Evolutionary conservation across 2,329 filamentous ascomycete species (phyloP), one percentile per base, ranked within the genome.

Genomic region (Cladobotryum mycophilum): DNA sequence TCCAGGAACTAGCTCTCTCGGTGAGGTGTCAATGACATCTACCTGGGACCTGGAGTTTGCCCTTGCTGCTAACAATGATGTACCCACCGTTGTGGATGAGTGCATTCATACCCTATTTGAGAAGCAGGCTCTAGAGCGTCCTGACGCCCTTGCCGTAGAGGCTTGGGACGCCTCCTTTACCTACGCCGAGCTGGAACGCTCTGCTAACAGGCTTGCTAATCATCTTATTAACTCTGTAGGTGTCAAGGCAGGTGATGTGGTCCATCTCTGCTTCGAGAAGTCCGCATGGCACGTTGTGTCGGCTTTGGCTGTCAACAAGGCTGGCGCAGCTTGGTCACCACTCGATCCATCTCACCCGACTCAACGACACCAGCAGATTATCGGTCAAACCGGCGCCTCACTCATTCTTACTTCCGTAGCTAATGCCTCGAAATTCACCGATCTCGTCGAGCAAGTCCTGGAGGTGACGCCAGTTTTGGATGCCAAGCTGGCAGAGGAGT

Each of bases 221-320:
- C 37, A 49, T 15, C 47, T 53, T 8, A 34, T 41, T n/a, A 15
- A 45, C 7, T 17, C 25, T 34, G 25, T 50, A 14, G 17, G 38
- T 6, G 36, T 53, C 14, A 15, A 37, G n/a, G 37, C 47, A 9
- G 51, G 45, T 17, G 33, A 40, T 5, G 7, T 49, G 8, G 51
- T 53, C 1, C 41, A 41, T 5, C 25, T 53, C 12, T 53, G 51
- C 13, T 36, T 53, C 25, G 47, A 50, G 5, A 53, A 53, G 17
- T 50, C 51, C 5, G 34, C 40, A 2, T 53, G 51, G 51, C 13
- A 35, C 3, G 14, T 40, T 8, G n/a, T 53, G 3, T 47, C 43
- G 1, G 50, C 50, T 36, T 5, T 53, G 9, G 51, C 47, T 35
- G 46, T 53, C 11, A 9, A 45, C 17, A 49, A 53, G 36, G 47